Evolutionary conservation across 441 rosid genomes (phyloP).

Genomic region (Gossypium davidsonii): DNA sequence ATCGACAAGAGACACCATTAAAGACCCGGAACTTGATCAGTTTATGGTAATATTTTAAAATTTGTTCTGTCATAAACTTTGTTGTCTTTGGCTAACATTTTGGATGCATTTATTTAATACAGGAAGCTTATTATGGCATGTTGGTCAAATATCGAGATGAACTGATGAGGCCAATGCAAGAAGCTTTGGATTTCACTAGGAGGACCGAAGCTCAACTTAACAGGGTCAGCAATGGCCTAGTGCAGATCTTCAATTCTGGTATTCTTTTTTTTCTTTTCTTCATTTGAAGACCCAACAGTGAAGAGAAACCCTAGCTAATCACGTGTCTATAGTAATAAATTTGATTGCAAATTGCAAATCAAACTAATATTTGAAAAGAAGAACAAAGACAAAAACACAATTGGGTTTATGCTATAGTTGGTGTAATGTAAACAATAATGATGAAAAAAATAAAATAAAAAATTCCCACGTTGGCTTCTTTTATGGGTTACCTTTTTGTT

Average conservation of each 20-base stretch:
- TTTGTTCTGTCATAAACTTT: not conserved
- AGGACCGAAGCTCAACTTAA: constrained; percentile 85
- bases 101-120: constrained; percentile 9
- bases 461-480: constrained; percentile 10
- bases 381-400: not conserved
- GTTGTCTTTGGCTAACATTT: not conserved
- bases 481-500: not conserved
- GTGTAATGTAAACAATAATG: not conserved
- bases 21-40: constrained; percentile 94
- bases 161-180: constrained; percentile 83
- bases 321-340: not conserved
- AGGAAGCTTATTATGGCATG: constrained; percentile 96
- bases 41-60: constrained; percentile 59
- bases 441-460: not conserved
- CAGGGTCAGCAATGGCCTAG: constrained; percentile 60
- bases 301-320: constrained; percentile 8
- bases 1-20: constrained; percentile 32
- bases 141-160: constrained; percentile 86
- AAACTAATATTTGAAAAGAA: not conserved
- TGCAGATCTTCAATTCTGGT: constrained; percentile 70
- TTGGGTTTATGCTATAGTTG: not conserved
- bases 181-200: constrained; percentile 94
- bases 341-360: not conserved
- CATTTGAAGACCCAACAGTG: not conserved
- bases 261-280: constrained; percentile 2